These are phyloP conservation scores for Polytrichum commune DNA, from an alignment of 225 moss, liverwort and hornwort species.

Conservation along the genomic window DNA sequence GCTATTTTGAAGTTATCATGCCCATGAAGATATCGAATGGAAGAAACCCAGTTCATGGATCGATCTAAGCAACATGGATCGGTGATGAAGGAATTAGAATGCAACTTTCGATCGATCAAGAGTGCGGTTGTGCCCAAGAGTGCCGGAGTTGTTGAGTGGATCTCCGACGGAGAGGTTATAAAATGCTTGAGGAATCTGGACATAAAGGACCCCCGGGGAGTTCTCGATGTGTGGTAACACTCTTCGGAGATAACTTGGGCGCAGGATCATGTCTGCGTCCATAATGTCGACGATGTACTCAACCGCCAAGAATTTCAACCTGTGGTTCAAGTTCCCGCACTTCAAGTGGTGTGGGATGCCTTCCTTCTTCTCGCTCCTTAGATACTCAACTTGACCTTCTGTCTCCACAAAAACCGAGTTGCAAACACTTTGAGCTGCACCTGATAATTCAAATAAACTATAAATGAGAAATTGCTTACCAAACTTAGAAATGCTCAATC, in stretches of 20 bases:
- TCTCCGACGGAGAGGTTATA: conserved; percentile 51
- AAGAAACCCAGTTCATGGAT: too few species aligned
- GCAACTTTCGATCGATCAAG: too few species aligned
- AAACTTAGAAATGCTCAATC: conserved; percentile 12
- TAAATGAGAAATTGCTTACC: too few species aligned
- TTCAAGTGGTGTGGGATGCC: conserved; percentile 59
- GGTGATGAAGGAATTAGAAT: too few species aligned
- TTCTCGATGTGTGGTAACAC: conserved; percentile 46
- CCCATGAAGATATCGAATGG: too few species aligned
- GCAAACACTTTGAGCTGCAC: conserved; percentile 24
- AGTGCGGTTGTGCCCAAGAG: conserved; percentile 36
- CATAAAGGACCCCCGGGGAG: conserved; percentile 35
- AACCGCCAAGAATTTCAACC: conserved; percentile 32
- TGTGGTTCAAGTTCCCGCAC: conserved; percentile 56
- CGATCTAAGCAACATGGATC: too few species aligned
- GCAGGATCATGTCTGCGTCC: conserved; percentile 63
- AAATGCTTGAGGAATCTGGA: conserved; percentile 48
- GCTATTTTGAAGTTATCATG: too few species aligned
- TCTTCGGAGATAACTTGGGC: conserved; percentile 26
- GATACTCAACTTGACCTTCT: conserved; percentile 33
- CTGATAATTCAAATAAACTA: too few species aligned
- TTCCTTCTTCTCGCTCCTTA: conserved; percentile 34
- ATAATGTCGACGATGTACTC: conserved; percentile 62
- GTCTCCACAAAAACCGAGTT: conserved; percentile 35
- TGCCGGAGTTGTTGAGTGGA: conserved; percentile 36